Evolutionary conservation across 2,329 filamentous ascomycete species (phyloP), one percentile per base, ranked within the genome.

Genomic region (Penicillium olsonii): DNA sequence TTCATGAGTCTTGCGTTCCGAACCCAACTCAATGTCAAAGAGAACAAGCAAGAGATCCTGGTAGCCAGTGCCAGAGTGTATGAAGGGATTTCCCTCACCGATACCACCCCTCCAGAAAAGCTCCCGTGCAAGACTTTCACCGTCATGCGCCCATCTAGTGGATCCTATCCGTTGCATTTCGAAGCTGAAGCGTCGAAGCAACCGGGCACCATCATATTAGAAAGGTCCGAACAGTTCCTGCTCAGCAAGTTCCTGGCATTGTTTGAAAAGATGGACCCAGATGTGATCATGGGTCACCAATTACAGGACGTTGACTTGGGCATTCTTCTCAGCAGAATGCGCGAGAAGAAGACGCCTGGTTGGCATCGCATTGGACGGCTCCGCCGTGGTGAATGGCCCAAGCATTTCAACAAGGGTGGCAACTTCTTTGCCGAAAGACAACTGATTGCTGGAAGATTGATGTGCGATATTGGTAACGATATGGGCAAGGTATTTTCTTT

Each of bases 251-350:
- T 99, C 69, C 75, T 99, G 54, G 92, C 92, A 2, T 85, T 96
- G 62, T 80, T 99, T 33, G 89, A 95, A 63, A 82, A 87, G 24
- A 86, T 88, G 53, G 94, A 99, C 63, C 94, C 94, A 0, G 94
- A 99, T 75, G 91, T 96, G 24, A 82, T 99, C 29, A 81, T 97
- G 59, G 94, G 94, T 11, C 92, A 99, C 69, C 88, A 95, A 63
- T 81, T 99, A n/a, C 94, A 99, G 69, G 94, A 95, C 62, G 91
- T 96, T 4, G 94, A 99, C 68, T 95, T 95, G 68, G 95, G 91
- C 60, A 85, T 96, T 48, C 77, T 99, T 10, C 78, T 99, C 20
- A 95, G 84, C 67, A 86, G 94, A 42, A 78, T 99, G 61, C 85
- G 90, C 54, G 89, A 95, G 65, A 92, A 88, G 72, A 97, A 92